A percentile compares a stretch with the other conserved stretches of the same genome.
These are phyloP conservation scores for Dactylorhiza incarnata DNA, from an alignment of 106 monocot genomes.

Conservation along the genomic window DNA sequence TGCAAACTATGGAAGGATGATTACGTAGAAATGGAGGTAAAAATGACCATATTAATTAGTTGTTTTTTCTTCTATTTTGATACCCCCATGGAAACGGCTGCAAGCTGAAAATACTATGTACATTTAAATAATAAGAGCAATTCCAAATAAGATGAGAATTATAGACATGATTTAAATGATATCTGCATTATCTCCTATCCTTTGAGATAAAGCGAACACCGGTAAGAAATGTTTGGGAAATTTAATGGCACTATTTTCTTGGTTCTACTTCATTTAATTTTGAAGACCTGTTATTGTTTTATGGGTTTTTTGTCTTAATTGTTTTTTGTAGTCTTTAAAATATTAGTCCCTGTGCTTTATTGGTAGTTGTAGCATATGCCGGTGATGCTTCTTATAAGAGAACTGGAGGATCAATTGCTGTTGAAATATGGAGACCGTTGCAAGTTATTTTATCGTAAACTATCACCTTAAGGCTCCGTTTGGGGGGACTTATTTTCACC, in stretches of 20 bases:
- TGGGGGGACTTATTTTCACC: no score
- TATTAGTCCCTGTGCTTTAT: background rate
- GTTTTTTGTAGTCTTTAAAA: background rate
- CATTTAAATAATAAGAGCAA: background rate
- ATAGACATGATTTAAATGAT: background rate
- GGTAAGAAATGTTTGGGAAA: background rate
- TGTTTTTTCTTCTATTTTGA: background rate
- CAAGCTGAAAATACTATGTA: background rate
- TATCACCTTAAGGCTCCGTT: background rate
- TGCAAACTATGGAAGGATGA: slow-evolving; percentile 80
- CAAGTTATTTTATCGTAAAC: background rate
- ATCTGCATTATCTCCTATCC: background rate
- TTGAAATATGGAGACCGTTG: background rate
- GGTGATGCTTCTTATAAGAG: background rate
- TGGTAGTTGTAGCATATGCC: background rate
- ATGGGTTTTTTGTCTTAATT: background rate
- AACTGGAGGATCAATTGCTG: background rate
- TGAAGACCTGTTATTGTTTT: background rate
- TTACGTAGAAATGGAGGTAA: slow-evolving; percentile 70
- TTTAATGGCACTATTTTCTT: background rate
- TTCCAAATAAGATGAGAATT: background rate
- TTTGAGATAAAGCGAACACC: background rate
- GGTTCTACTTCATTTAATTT: background rate
- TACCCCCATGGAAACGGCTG: background rate
- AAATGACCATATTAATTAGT: background rate